Conservation (phyloP, 495 filamentous ascomycete species). For the Endocarpon pusillum region DNA sequence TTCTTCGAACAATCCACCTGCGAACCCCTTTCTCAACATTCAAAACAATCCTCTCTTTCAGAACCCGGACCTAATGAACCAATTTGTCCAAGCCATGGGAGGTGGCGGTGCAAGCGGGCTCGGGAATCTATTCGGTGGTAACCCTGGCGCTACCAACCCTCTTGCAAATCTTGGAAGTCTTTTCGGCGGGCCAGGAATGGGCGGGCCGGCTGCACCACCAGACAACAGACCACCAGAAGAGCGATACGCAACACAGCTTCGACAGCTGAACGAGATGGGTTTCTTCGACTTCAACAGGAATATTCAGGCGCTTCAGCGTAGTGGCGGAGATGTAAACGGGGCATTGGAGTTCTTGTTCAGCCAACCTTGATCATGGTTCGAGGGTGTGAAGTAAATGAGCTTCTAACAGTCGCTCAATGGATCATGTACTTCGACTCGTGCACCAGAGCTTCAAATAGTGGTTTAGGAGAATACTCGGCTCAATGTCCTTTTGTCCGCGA, state of each 20-base stretch:
- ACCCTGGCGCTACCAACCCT: conserved; percentile 15
- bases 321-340: conserved; percentile 88
- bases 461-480: too few species aligned
- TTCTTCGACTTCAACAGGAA: conserved; percentile 96
- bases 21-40: conserved; percentile 28
- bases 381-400: too few species aligned
- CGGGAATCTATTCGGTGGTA: conserved; percentile 17
- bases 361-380: conserved; percentile 19
- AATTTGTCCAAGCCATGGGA: conserved; percentile 31
- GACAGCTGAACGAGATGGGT: conserved; percentile 96
- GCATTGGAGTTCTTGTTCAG: conserved; percentile 62
- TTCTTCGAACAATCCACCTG: conserved; percentile 15
- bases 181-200: conserved; percentile 24
- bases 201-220: conserved; percentile 20
- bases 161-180: conserved; percentile 17
- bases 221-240: conserved; percentile 90
- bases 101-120: conserved; percentile 16
- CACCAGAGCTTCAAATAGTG: too few species aligned
- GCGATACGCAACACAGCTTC: conserved; percentile 72
- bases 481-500: too few species aligned
- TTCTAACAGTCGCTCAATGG: too few species aligned
- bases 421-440: too few species aligned
- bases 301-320: conserved; percentile 68
- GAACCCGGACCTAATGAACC: conserved; percentile 29
- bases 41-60: conserved; percentile 30